Conservation (phyloP, 2,329 filamentous ascomycete genomes). For the Ceratocystis albifundus region DNA sequence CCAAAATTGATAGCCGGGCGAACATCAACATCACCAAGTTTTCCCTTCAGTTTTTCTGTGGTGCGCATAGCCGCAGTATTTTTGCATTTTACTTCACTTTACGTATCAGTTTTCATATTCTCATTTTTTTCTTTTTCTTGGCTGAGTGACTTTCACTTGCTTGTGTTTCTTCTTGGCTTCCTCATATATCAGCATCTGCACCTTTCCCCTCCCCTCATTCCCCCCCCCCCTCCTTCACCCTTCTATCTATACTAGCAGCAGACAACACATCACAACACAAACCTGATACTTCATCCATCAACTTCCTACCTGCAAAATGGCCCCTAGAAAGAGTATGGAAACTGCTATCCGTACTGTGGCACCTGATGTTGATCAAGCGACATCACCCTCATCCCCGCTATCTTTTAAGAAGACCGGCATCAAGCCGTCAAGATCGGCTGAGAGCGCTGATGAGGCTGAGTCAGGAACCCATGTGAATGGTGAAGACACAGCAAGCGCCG, state of each 20-base stretch:
- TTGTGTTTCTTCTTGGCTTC: not conserved
- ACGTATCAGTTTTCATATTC: not conserved
- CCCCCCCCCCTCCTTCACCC: not conserved
- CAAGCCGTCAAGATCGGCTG: constrained; percentile 30
- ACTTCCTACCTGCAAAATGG: not conserved
- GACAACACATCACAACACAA: not conserved
- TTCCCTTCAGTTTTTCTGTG: not conserved
- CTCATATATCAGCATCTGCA: constrained; percentile 1
- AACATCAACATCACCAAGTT: constrained; percentile 1
- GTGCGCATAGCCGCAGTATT: not conserved
- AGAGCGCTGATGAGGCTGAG: not conserved
- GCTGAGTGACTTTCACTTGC: not conserved
- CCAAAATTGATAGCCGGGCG: not conserved
- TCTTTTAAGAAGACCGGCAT: constrained; percentile 29
- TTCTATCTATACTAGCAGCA: not conserved
- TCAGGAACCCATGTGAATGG: not conserved
- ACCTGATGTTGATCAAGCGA: constrained; percentile 25
- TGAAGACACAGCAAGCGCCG: not conserved
- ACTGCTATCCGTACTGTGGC: constrained; percentile 18
- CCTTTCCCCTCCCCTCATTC: not conserved
- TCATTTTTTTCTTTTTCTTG: not conserved
- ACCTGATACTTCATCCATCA: not conserved
- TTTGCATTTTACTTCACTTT: not conserved
- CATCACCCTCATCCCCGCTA: constrained; percentile 24
- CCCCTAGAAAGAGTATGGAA: constrained; percentile 23